Evolutionary conservation across 768 basidiomycete genomes (phyloP), one percentile per base, ranked within the genome.

Genomic region (Mycena albidolilacea): DNA sequence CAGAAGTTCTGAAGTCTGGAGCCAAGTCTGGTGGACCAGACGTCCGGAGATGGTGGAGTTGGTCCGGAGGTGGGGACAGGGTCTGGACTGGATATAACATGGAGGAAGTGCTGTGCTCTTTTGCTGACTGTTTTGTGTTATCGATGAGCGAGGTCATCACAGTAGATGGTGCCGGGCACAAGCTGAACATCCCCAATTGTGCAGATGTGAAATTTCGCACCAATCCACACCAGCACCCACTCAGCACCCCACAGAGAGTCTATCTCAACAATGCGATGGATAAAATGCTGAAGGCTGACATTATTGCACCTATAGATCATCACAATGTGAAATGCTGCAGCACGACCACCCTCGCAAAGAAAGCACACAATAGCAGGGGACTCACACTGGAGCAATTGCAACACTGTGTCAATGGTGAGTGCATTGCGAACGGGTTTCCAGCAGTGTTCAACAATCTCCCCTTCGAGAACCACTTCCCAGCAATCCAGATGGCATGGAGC

Each of bases 101-200:
- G 0, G 23, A 61, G 0, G 66, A 62, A 0, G 65, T 85, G 5
- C 41, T 87, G 0, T 41, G n/a, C 0, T 71, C 82, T 62, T 85
- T 76, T 68, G 83, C 85, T 0, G 84, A 86, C 69, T 76, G 78
- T 57, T 88, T 86, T 68, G 83, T 84, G 0, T 71, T 86, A 1
- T 81, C 81, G 0, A 72, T 86, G 81, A 67, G 67, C 23, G 80
- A 82, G 41, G 80, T 82, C 1, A 57, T 67, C 7, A 69, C 70
- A 0, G 79, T 80, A 0, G 46, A 72, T 6, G 72, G 69, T 54
- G 72, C 63, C 0, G 69, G 73, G 17, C 81, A 82, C 64, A 60
- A 57, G 3, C 72, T 63, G 37, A 81, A 30, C 62, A 76, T 41
- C 55, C 81, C 7, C 69, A 73, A n/a, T 44, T 65, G 43, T 1